These are phyloP conservation scores for Hordeum vulgare DNA, from an alignment of 176 grass and related monocot genomes.

Conservation along the genomic window DNA sequence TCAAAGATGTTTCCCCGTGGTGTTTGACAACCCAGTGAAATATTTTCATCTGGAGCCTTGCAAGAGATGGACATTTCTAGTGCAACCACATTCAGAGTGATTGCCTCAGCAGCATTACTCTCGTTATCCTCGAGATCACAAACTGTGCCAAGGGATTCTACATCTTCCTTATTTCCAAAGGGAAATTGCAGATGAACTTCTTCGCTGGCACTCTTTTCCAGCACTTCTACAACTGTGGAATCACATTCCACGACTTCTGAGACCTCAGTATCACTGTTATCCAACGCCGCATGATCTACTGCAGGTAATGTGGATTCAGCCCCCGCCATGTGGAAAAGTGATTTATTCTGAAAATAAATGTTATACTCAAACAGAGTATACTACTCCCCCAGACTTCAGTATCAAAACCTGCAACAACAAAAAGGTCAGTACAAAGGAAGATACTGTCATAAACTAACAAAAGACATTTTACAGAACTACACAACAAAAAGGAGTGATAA, in stretches of 20 bases:
- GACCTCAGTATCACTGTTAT: neutral
- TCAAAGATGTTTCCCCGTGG: slow-evolving; percentile 63
- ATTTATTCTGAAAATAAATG: neutral
- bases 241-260: neutral
- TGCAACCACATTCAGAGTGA: neutral
- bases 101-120: neutral
- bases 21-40: slow-evolving; percentile 27
- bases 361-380: neutral
- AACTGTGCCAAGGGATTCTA: neutral
- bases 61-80: slow-evolving; percentile 18
- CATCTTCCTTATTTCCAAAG: slow-evolving; percentile 8
- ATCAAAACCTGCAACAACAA: slow-evolving; percentile 21
- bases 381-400: neutral
- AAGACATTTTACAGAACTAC: neutral
- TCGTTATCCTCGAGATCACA: slow-evolving; percentile 13
- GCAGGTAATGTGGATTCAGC: neutral
- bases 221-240: neutral
- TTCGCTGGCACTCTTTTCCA: neutral
- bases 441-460: neutral
- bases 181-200: slow-evolving; percentile 1
- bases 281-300: neutral
- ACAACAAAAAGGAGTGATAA: neutral
- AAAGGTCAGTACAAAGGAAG: neutral
- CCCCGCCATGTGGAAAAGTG: slow-evolving; percentile 3
- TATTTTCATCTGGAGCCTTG: slow-evolving; percentile 2